These are phyloP conservation scores for Umbelopsis sp. DNA, from an alignment of 371 early-diverging fungal genomes.

Conservation along the genomic window DNA sequence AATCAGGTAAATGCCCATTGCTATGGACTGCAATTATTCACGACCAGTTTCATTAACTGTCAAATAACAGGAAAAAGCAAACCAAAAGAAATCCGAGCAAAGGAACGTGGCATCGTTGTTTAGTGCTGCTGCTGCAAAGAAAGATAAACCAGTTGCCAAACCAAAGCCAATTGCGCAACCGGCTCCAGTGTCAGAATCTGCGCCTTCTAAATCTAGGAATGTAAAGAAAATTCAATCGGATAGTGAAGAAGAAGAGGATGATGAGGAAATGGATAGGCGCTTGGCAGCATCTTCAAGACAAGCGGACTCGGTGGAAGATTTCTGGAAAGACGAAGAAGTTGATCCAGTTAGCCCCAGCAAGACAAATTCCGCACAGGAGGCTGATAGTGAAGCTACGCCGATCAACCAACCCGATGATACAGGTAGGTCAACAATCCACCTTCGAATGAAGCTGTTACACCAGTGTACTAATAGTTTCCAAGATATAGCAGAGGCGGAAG, in stretches of 20 bases:
- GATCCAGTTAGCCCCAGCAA: background rate
- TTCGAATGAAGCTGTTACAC: no score
- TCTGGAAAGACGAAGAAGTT: constrained; percentile 5
- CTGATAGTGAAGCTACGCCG: background rate
- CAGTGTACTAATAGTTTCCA: background rate
- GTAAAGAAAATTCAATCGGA: constrained; percentile 8
- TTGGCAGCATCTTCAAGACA: constrained; percentile 4
- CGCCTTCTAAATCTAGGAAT: background rate
- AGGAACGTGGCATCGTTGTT: background rate
- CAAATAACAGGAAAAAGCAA: background rate
- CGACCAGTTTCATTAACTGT: background rate
- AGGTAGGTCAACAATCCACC: no score
- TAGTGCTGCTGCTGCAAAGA: constrained; percentile 37
- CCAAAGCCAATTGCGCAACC: constrained; percentile 23
- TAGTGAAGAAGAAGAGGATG: constrained; percentile 13
- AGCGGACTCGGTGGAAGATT: constrained; percentile 1
- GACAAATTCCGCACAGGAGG: background rate
- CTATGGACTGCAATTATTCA: background rate
- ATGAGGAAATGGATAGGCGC: constrained; percentile 10
- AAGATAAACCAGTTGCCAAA: constrained; percentile 39
- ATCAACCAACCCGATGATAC: background rate
- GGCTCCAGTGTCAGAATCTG: background rate
- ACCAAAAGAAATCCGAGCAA: background rate
- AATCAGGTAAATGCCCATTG: no score
- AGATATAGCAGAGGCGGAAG: background rate